Evolutionary conservation across 176 grass and related monocot species (phyloP).

Genomic region (Microstegium vimineum): DNA sequence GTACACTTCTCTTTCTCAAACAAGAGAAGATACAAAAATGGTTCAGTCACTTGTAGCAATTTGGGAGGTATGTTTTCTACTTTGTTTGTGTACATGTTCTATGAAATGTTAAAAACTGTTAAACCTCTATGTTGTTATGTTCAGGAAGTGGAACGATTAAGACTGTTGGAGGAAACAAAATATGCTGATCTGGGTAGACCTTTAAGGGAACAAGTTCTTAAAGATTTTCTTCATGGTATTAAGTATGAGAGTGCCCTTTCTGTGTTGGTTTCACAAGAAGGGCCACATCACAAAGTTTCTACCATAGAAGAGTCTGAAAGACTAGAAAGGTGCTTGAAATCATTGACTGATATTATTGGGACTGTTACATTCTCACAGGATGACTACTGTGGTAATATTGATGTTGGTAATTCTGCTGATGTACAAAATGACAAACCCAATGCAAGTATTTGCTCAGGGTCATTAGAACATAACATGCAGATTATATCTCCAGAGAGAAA

Average conservation of each 20-base stretch:
- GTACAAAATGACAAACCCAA: slow-evolving; percentile 17
- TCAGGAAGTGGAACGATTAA: slow-evolving; percentile 60
- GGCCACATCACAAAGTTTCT: slow-evolving; percentile 42
- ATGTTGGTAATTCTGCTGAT: slow-evolving; percentile 19
- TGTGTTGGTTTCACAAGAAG: slow-evolving; percentile 50
- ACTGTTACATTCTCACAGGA: slow-evolving; percentile 46
- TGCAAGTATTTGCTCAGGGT: background rate
- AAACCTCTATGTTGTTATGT: slow-evolving; percentile 10
- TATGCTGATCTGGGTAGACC: slow-evolving; percentile 44
- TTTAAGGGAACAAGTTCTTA: slow-evolving; percentile 47
- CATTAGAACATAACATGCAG: slow-evolving; percentile 29
- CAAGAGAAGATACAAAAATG: slow-evolving; percentile 70
- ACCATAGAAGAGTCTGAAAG: slow-evolving; percentile 46
- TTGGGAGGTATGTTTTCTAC: slow-evolving; percentile 71
- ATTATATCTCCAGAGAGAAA: slow-evolving; percentile 23
- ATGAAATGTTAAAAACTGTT: slow-evolving; percentile 16
- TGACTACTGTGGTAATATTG: slow-evolving; percentile 22
- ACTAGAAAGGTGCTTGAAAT: slow-evolving; percentile 62
- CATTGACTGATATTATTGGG: slow-evolving; percentile 46
- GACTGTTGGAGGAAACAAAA: slow-evolving; percentile 53
- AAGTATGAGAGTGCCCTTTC: slow-evolving; percentile 64
- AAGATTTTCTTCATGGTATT: slow-evolving; percentile 55
- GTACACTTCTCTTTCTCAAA: slow-evolving; percentile 80
- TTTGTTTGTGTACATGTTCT: slow-evolving; percentile 19
- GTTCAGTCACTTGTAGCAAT: slow-evolving; percentile 89